Evolutionary conservation across 2,329 filamentous ascomycete genomes (phyloP), one percentile per base, ranked within the genome.

Genomic region (Talaromyces albobiverticillius): DNA sequence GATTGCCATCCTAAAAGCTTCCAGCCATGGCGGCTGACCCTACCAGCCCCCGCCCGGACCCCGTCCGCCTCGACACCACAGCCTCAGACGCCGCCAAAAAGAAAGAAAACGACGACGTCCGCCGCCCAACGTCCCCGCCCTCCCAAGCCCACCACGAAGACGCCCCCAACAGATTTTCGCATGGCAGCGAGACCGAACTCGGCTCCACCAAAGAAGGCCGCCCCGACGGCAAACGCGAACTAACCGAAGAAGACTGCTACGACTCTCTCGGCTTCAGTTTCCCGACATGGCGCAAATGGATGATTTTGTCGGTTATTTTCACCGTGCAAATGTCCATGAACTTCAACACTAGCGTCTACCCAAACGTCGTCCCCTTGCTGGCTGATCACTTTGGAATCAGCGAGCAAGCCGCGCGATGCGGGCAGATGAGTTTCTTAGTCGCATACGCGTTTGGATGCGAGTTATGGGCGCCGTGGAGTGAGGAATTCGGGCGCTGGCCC

Each of bases 381-480:
- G 71, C 80, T 0, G 72, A 83, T 11, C 79, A 90, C 56, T 93
- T 90, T 61, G 61, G 71, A 43, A 84, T 93, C 57, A 84, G 82
- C 53, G 75, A 77, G 11, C 85, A 89, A 66, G 82, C 81, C 4
- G 87, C 85, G 2, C 80, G 88, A 51, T 78, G 83, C 42, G 89
- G 89, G 57, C 87, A 89, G 59, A 85, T 88, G 72, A 81, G 88
- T 59, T 94, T 92, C 70, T 75, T 94, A 16, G 77, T 93, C 50
- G 73, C 84, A 3, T 94, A 94, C 67, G 89, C 87, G 31, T 90
- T 94, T 65, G 89, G 89, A 14, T 92, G 89, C 66, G 89, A 93
- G 70, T 79, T 93, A 0, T 94, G 89, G 89, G 89, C 89, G 0
- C 89, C 89, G 0, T 94, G 89, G 87, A 88, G 84, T 22, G 89